Percentiles rank a stretch among this genome's conserved stretches.
These are phyloP conservation scores for Penicillium ucsense DNA, from an alignment of 495 filamentous ascomycete genomes.

Conservation along the genomic window DNA sequence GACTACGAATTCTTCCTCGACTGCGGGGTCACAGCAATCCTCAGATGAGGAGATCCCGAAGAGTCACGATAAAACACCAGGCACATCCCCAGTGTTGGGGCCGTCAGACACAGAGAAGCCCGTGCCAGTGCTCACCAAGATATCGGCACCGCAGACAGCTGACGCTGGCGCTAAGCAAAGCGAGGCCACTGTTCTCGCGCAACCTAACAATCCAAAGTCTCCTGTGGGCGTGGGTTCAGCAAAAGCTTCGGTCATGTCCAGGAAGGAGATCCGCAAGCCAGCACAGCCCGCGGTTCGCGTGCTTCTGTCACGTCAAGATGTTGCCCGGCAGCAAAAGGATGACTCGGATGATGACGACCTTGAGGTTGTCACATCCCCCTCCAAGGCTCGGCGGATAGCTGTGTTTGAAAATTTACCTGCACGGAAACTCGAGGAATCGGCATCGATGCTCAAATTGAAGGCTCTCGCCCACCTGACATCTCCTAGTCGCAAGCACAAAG, in stretches of 20 bases:
- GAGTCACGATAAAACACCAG: slow-evolving; percentile 35
- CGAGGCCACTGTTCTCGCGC: slow-evolving; percentile 12
- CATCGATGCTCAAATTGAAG: slow-evolving; percentile 57
- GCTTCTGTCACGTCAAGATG: slow-evolving; percentile 25
- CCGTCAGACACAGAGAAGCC: slow-evolving; percentile 15
- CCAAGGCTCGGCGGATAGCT: slow-evolving; percentile 34
- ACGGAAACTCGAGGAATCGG: slow-evolving; percentile 47
- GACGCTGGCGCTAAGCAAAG: neutral
- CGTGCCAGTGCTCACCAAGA: no score
- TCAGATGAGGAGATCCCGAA: slow-evolving; percentile 37
- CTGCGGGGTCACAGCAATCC: slow-evolving; percentile 32
- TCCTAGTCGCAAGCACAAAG: slow-evolving; percentile 42
- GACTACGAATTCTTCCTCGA: slow-evolving; percentile 27
- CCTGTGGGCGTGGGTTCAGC: no score
- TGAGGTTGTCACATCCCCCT: slow-evolving; percentile 45
- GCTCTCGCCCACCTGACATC: slow-evolving; percentile 66
- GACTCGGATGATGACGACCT: slow-evolving; percentile 65
- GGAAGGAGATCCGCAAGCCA: slow-evolving; percentile 8
- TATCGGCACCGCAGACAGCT: no score
- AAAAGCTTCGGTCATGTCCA: neutral
- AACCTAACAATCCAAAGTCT: slow-evolving; percentile 3
- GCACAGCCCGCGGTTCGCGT: slow-evolving; percentile 29
- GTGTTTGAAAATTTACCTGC: slow-evolving; percentile 62
- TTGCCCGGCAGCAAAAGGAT: slow-evolving; percentile 31
- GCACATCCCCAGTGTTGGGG: slow-evolving; percentile 37